Base-by-base conservation (phyloP, 495 filamentous ascomycete genomes). In the Hypomontagnella submonticulosa region DNA sequence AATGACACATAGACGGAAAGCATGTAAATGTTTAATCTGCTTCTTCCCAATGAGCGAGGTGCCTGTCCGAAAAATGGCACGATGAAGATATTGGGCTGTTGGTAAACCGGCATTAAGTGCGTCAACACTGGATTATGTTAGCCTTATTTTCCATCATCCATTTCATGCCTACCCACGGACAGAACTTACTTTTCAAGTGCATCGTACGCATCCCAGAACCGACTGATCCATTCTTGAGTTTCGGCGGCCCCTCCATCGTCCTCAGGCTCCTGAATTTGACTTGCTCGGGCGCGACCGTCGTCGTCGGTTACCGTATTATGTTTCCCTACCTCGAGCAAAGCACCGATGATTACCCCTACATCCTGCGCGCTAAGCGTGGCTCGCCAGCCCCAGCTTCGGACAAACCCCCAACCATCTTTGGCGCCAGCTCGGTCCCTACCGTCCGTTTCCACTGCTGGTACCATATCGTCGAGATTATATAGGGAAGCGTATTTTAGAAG, bases 341-440 rank as follows among this genome's bases (percentile, higher is more conserved):
- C 91, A 50, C 92, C 91, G 30, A 97, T 84, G 30, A 98, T 87
- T 7, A 96, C 90, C 30, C 90, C 94, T 0, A 97, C 92, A 73
- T 99, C 95, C 37, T 90, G 89, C 9, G 95, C 96, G 56, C 89
- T 93, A 1, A 98, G 83, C 41, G 93, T 97, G 0, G 93, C 95
- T 73, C 93, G 91, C 93, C 93, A 99, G 13, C 95, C 95, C 95
- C 95, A 99, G 73, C 91, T 95, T 36, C 93, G 85, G 13, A 99
- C 94, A 71, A 98, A 99, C 1, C 95, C 96, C 91, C 96, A 97
- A 10, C 92, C 92, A 73, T 96, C 90, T 65, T 91, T 91, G 30
- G 84, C 82, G 16, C 85, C 85, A 12, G 75, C 84, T 33, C 80
- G 75, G 65, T 84, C 84, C 33, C 70, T 79, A 27, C 86, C 84